Conservation (phyloP, 78 protist species). For the Polysphondylium violaceum region DNA sequence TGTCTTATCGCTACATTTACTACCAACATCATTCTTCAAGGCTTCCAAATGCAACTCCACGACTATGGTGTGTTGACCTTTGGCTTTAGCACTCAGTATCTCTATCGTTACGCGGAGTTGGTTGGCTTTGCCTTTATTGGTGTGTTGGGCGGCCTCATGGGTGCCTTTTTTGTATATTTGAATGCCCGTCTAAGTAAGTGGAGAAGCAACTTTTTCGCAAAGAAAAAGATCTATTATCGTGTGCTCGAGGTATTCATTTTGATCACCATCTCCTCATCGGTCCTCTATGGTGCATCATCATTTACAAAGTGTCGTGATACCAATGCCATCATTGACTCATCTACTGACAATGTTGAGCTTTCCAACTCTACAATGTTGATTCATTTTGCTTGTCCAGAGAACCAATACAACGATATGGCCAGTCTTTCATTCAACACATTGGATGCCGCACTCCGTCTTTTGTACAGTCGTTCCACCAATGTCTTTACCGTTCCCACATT, state of each 20-base stretch:
- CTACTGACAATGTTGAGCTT: slow-evolving; percentile 1
- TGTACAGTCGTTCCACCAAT: slow-evolving; percentile 50
- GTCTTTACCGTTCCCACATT: slow-evolving; percentile 77
- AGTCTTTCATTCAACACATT: slow-evolving; percentile 79
- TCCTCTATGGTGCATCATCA: slow-evolving; percentile 16
- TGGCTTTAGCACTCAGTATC: slow-evolving; percentile 60
- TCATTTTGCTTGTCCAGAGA: slow-evolving; percentile 33
- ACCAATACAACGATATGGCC: slow-evolving; percentile 90
- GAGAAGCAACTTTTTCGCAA: slow-evolving; percentile 51
- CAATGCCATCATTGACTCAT: not conserved
- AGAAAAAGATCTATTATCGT: slow-evolving; percentile 3
- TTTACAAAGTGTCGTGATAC: slow-evolving; percentile 16
- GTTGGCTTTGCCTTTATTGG: slow-evolving; percentile 59
- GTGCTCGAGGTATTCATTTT: slow-evolving; percentile 41
- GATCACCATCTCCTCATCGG: slow-evolving; percentile 29
- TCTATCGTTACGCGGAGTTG: slow-evolving; percentile 59
- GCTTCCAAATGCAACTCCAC: slow-evolving; percentile 62
- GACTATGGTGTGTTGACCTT: slow-evolving; percentile 81
- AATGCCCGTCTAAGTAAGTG: slow-evolving; percentile 46
- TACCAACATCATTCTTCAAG: slow-evolving; percentile 73
- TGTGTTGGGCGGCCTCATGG: slow-evolving; percentile 65
- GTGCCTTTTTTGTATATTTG: slow-evolving; percentile 62
- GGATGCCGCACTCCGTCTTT: slow-evolving; percentile 81
- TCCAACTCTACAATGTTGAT: not conserved
- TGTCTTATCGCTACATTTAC: slow-evolving; percentile 84